Percentiles rank a stretch among this genome's conserved stretches.
phyloP scores from a whole-genome alignment of 2,329 filamentous ascomycete genomes.

The Cercospora sp. region DNA sequence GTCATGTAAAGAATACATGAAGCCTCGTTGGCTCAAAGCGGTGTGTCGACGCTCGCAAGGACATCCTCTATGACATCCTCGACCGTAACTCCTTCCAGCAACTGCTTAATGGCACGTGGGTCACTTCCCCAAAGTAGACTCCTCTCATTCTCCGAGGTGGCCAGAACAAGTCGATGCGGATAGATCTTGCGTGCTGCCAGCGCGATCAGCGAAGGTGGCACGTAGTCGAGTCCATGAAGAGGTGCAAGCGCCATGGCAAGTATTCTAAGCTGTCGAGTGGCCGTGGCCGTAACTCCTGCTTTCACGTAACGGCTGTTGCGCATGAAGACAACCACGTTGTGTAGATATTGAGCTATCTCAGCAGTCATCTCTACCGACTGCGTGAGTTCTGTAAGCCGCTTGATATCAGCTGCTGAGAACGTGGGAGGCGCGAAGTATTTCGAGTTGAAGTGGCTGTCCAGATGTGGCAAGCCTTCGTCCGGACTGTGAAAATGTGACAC shows the following conservation, averaged over 20 bases:
- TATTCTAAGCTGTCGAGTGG: slow-evolving; percentile 70
- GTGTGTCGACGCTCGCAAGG: slow-evolving; percentile 57
- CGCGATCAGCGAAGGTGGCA: slow-evolving; percentile 78
- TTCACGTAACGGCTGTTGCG: slow-evolving; percentile 83
- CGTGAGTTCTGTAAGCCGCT: slow-evolving; percentile 59
- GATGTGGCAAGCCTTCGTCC: slow-evolving; percentile 69
- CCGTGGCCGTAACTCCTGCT: slow-evolving; percentile 72
- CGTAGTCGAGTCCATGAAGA: slow-evolving; percentile 76
- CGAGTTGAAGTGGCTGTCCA: slow-evolving; percentile 56
- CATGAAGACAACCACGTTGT: slow-evolving; percentile 84
- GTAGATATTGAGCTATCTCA: slow-evolving; percentile 79
- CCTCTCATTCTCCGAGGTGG: slow-evolving; percentile 69
- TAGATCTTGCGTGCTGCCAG: slow-evolving; percentile 87
- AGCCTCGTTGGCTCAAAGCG: slow-evolving; percentile 42
- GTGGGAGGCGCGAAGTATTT: slow-evolving; percentile 20
- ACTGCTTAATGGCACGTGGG: slow-evolving; percentile 63
- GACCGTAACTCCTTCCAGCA: slow-evolving; percentile 61
- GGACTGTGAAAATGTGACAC: slow-evolving; percentile 82
- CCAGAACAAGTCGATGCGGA: slow-evolving; percentile 75
- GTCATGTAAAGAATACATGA: neutral
- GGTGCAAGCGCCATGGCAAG: slow-evolving; percentile 67
- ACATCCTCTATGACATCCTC: slow-evolving; percentile 61
- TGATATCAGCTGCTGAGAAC: slow-evolving; percentile 48
- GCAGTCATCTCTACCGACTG: slow-evolving; percentile 65
- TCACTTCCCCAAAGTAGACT: slow-evolving; percentile 94